Evolutionary conservation across 192 early-diverging fungal species (phyloP).

Genomic region (Coemansia aciculifera): DNA sequence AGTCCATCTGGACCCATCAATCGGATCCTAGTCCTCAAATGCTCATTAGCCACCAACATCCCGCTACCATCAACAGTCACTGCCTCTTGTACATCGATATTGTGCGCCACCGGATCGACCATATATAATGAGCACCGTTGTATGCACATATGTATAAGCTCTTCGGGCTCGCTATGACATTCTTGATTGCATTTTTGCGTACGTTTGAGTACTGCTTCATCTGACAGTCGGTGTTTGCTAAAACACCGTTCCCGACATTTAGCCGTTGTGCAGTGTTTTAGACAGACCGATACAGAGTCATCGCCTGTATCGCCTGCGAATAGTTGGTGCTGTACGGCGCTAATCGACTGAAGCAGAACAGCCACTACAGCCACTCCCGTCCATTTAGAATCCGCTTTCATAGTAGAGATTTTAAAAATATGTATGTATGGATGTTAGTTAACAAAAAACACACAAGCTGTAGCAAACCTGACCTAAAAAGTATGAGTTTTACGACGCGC

Average conservation of each 20-base stretch:
- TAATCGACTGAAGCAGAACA: background rate
- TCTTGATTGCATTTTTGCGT: conserved; percentile 43
- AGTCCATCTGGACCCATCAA: conserved; percentile 54
- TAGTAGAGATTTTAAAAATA: background rate
- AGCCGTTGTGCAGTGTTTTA: background rate
- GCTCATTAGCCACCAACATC: conserved; percentile 28
- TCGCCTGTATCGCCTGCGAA: background rate
- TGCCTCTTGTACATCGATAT: conserved; percentile 8
- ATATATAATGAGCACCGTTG: conserved; percentile 46
- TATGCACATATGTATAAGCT: conserved; percentile 49
- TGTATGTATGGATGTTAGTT: background rate
- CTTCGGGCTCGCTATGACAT: conserved; percentile 38
- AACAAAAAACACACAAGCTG: background rate
- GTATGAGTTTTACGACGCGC: background rate
- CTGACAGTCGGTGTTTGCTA: background rate
- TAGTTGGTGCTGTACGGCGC: background rate
- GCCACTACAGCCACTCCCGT: background rate
- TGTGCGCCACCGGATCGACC: conserved; percentile 33
- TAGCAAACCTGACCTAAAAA: background rate
- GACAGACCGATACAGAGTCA: background rate
- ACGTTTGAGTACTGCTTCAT: conserved; percentile 38
- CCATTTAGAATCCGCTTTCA: background rate
- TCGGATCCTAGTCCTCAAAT: conserved; percentile 33
- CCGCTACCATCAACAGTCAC: conserved; percentile 11
- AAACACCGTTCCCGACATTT: conserved; percentile 19